Evolutionary conservation across 2,329 filamentous ascomycete genomes (phyloP).

Genomic region (Nemania abortiva): DNA sequence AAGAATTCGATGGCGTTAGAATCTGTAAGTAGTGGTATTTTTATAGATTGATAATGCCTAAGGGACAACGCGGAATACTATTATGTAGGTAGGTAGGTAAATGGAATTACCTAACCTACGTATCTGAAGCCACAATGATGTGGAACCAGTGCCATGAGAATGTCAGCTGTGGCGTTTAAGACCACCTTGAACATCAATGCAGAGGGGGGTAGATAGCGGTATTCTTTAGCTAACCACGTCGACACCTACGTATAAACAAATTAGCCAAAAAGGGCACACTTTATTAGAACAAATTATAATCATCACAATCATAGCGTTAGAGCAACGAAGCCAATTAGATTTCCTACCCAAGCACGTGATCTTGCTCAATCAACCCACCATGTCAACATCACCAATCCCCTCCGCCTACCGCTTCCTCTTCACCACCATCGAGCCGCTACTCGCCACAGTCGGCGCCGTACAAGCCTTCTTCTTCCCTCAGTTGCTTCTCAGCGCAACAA

Average conservation of each 20-base stretch:
- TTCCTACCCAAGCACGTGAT: too few species aligned
- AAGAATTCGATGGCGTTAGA: background rate
- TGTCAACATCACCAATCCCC: conserved; percentile 38
- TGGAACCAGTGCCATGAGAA: background rate
- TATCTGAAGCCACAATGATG: background rate
- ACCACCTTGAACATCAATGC: background rate
- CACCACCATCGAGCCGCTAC: conserved; percentile 41
- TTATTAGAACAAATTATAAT: background rate
- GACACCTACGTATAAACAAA: background rate
- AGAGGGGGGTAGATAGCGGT: background rate
- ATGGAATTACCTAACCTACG: too few species aligned
- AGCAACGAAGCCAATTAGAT: background rate
- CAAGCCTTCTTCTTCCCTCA: conserved; percentile 37
- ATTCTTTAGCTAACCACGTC: background rate
- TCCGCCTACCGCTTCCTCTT: conserved; percentile 40
- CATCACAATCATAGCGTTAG: background rate
- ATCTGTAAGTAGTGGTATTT: background rate
- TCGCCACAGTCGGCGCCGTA: conserved; percentile 38
- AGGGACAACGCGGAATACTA: too few species aligned
- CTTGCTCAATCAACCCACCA: conserved; percentile 5
- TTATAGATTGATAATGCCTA: too few species aligned
- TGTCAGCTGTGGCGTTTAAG: background rate
- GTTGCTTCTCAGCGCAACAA: conserved; percentile 26
- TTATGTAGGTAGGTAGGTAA: too few species aligned
- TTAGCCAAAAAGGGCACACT: background rate